These are phyloP conservation scores for Neocallimastix lanati DNA, from an alignment of 192 early-diverging fungal species.

Conservation along the genomic window DNA sequence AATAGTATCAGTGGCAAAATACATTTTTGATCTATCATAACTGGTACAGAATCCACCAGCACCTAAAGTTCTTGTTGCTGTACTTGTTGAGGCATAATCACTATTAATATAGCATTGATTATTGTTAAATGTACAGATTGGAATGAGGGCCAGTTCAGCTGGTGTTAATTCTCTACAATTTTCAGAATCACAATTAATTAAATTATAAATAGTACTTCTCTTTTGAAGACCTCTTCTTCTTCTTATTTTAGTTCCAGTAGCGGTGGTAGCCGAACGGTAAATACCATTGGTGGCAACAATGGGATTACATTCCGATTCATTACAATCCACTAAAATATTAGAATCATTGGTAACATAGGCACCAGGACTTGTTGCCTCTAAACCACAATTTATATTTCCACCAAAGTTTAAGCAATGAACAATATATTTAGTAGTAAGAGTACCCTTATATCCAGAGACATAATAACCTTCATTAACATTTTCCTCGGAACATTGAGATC, in stretches of 20 bases:
- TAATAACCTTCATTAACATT: neutral
- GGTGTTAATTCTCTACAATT: neutral
- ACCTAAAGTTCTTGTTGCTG: neutral
- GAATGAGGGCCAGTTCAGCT: neutral
- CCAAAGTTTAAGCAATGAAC: neutral
- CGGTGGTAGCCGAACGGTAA: neutral
- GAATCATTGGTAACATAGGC: neutral
- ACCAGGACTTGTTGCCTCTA: neutral
- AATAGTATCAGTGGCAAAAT: neutral
- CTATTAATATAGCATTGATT: neutral
- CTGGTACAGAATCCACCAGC: neutral
- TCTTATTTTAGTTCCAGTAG: neutral
- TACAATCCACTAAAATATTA: neutral
- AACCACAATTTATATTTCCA: neutral
- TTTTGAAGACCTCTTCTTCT: neutral
- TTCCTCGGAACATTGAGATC: neutral
- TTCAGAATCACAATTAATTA: neutral
- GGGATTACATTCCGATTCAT: neutral
- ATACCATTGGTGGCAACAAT: neutral
- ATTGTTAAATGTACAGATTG: neutral
- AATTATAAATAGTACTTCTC: neutral
- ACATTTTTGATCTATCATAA: neutral
- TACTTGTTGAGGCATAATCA: neutral
- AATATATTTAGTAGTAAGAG: neutral
- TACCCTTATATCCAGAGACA: neutral